Conservation (phyloP, 768 basidiomycete genomes). For the Podaxis sp. region DNA sequence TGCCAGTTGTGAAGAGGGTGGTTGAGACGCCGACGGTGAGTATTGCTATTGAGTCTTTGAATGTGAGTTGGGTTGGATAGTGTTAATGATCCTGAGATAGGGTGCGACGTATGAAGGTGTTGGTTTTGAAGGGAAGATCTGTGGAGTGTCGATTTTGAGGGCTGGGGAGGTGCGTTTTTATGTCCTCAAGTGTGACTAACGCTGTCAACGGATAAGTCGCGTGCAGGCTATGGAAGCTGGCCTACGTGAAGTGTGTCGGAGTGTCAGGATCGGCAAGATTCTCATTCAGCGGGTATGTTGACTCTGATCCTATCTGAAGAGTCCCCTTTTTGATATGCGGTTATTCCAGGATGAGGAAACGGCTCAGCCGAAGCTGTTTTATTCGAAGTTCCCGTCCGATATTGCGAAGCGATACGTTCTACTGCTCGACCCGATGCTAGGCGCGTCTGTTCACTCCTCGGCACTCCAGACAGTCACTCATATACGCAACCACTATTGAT, state of each 20-base stretch:
- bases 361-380: constrained; percentile 87
- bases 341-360: constrained; percentile 86
- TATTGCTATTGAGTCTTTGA: constrained; percentile 6
- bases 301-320: background rate
- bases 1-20: constrained; percentile 65
- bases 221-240: constrained; percentile 95
- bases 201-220: background rate
- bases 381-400: constrained; percentile 89
- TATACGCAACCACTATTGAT: background rate
- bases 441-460: constrained; percentile 35
- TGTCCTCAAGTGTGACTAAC: background rate
- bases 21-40: constrained; percentile 81
- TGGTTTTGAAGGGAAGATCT: constrained; percentile 94
- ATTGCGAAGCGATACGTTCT: constrained; percentile 89
- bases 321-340: background rate
- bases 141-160: constrained; percentile 91
- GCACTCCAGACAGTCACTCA: background rate
- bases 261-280: constrained; percentile 95
- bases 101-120: constrained; percentile 87
- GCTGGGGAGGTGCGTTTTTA: constrained; percentile 72
- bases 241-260: constrained; percentile 90
- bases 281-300: constrained; percentile 83
- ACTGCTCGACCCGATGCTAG: constrained; percentile 96
- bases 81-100: constrained; percentile 26
- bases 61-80: background rate